Percentiles rank a stretch among this genome's conserved stretches.
Evolutionary conservation across 345 rosid genomes (phyloP).

Genomic region (Salix dunnii): DNA sequence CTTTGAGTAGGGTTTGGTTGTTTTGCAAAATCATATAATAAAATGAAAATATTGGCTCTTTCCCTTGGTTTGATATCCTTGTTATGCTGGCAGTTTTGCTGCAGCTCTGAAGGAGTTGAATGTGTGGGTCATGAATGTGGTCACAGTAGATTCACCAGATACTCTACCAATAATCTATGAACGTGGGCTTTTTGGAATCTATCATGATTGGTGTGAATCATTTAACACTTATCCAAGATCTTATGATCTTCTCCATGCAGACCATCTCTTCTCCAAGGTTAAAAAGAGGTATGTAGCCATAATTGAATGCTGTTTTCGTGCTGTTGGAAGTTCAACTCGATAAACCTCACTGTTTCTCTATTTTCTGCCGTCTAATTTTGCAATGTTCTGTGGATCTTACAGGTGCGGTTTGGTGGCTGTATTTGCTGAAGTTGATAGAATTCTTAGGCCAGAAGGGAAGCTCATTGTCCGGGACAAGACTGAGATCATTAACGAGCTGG

Average conservation of each 20-base stretch:
- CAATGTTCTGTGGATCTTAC: conserved; percentile 3
- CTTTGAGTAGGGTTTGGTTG: background rate
- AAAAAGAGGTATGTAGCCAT: conserved; percentile 51
- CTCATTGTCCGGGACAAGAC: conserved; percentile 71
- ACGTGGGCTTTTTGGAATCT: conserved; percentile 87
- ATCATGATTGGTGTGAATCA: conserved; percentile 97
- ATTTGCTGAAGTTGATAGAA: conserved; percentile 80
- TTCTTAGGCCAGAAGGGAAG: conserved; percentile 84
- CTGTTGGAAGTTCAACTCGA: background rate
- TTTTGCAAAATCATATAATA: background rate
- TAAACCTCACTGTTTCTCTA: background rate
- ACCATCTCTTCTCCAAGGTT: conserved; percentile 86
- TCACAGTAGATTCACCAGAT: conserved; percentile 80
- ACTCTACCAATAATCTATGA: conserved; percentile 87
- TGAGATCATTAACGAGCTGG: conserved; percentile 55
- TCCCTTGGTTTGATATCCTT: conserved; percentile 10
- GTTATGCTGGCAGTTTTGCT: conserved; percentile 62
- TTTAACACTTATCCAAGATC: conserved; percentile 96
- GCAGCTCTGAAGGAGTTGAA: conserved; percentile 79
- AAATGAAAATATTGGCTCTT: background rate
- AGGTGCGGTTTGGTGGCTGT: conserved; percentile 75
- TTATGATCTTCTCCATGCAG: conserved; percentile 93
- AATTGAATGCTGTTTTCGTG: too few species aligned
- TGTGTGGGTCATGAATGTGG: conserved; percentile 95
- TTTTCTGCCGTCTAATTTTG: background rate